Conservation (phyloP, 371 early-diverging fungal genomes). For the Chytridium lagenaria region DNA sequence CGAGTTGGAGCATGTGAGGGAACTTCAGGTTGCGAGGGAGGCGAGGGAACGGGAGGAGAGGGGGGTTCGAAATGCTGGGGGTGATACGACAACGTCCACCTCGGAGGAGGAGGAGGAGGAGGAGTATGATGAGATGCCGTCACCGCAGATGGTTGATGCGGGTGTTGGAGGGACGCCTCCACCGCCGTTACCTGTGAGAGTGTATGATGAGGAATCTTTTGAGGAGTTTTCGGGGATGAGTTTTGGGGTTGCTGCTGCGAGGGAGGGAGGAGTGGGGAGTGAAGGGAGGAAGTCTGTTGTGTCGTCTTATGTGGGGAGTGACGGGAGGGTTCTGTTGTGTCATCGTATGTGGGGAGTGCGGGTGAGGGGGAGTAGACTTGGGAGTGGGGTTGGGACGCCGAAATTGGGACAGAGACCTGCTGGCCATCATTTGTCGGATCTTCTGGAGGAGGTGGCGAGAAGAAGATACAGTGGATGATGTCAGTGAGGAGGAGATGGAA, state of each 20-base stretch:
- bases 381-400: no score
- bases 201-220: slow-evolving; percentile 3
- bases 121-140: background rate
- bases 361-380: no score
- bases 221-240: background rate
- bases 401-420: no score
- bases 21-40: background rate
- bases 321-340: no score
- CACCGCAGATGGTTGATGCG: background rate
- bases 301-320: background rate
- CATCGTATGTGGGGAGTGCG: no score
- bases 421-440: background rate
- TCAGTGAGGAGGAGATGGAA: background rate
- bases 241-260: background rate
- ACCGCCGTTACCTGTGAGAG: background rate
- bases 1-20: background rate
- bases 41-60: slow-evolving; percentile 4
- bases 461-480: background rate
- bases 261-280: background rate
- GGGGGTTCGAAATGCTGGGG: background rate
- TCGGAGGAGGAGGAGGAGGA: background rate
- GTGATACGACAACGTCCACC: background rate
- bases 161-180: background rate
- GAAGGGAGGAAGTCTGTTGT: background rate
- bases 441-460: background rate